Evolutionary conservation across 176 grass and related monocot species (phyloP).

Genomic region (Musa beccarii): DNA sequence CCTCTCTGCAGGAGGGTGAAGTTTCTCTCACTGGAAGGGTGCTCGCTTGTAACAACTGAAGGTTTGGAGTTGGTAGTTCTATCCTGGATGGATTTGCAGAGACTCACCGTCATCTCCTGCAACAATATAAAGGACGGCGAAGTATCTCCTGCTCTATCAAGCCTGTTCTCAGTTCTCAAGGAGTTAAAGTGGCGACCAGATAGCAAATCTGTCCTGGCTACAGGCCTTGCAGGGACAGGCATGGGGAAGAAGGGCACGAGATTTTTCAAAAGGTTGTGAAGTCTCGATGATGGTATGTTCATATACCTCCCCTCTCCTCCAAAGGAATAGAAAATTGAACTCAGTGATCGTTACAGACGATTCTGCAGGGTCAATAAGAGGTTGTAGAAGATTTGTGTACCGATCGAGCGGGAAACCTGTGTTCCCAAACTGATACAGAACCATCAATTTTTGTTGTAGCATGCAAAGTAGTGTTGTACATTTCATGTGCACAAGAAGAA

Average conservation of each 20-base stretch:
- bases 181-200: constrained; percentile 91
- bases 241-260: constrained; percentile 82
- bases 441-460: no score
- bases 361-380: constrained; percentile 49
- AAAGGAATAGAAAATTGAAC: constrained; percentile 24
- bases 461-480: no score
- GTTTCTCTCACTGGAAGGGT: constrained; percentile 60
- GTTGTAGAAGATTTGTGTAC: constrained; percentile 21
- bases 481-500: no score
- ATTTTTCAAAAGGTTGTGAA: constrained; percentile 95
- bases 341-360: constrained; percentile 45
- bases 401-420: no score
- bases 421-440: no score
- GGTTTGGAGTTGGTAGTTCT: constrained; percentile 64
- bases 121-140: constrained; percentile 78
- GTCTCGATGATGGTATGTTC: constrained; percentile 25
- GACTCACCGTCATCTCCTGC: constrained; percentile 52
- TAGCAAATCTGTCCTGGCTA: constrained; percentile 52
- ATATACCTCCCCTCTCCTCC: constrained; percentile 17
- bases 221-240: constrained; percentile 35
- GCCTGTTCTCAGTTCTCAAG: constrained; percentile 78
- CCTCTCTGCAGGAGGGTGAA: constrained; percentile 53
- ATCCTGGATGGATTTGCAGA: constrained; percentile 73
- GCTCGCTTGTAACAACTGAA: constrained; percentile 64
- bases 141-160: constrained; percentile 58